These are phyloP conservation scores for Periconia sp. DNA, from an alignment of 2,329 filamentous ascomycete species.

Conservation along the genomic window DNA sequence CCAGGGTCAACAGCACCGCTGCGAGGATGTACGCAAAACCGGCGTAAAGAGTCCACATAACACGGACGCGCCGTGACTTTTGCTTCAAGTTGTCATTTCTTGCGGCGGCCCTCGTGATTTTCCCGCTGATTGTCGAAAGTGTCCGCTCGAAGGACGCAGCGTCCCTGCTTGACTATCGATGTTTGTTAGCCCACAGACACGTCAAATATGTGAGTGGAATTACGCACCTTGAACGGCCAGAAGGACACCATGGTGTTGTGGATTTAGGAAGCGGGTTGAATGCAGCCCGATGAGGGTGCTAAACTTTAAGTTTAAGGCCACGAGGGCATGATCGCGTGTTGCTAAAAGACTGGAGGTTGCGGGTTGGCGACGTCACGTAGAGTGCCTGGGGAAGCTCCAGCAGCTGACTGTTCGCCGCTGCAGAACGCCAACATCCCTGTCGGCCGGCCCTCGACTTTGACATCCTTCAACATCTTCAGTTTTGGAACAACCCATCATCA, in stretches of 20 bases:
- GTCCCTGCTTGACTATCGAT: constrained; percentile 70
- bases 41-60: constrained; percentile 87
- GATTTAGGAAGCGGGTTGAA: constrained; percentile 24
- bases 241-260: constrained; percentile 70
- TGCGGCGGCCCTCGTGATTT: constrained; percentile 75
- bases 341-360: constrained; percentile 4
- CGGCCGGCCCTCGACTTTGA: constrained; percentile 14
- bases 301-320: constrained; percentile 21
- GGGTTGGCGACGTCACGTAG: constrained; percentile 17
- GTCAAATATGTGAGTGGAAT: constrained; percentile 1
- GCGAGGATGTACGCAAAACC: constrained; percentile 89
- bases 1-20: constrained; percentile 76
- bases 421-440: constrained; percentile 18
- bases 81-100: constrained; percentile 73
- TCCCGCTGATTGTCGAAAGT: constrained; percentile 76
- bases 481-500: neutral
- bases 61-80: constrained; percentile 74
- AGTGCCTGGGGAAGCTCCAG: constrained; percentile 9
- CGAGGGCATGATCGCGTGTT: constrained; percentile 29
- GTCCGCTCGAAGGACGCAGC: constrained; percentile 92
- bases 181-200: constrained; percentile 12
- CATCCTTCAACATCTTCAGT: constrained; percentile 21
- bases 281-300: constrained; percentile 29
- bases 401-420: constrained; percentile 26
- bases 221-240: constrained; percentile 76